Evolutionary conservation across 805 yeast genomes (phyloP), one percentile per base, ranked within the genome.

Genomic region (Hanseniaspora osmophila): DNA sequence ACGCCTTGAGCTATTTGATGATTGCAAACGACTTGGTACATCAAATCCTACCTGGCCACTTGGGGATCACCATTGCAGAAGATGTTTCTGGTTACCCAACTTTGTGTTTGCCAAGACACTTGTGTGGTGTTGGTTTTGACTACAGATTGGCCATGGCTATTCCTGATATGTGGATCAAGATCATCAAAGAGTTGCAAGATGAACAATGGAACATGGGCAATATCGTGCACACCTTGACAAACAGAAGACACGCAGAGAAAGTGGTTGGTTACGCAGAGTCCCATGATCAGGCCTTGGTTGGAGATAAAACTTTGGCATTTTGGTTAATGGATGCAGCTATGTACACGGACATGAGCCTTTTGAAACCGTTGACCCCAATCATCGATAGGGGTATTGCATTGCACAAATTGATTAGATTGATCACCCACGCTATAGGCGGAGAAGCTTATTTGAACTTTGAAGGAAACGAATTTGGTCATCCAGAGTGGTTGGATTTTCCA

Each of bases 311-410:
- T 2, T 66, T 90, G 48, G 97, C 97, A 0, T 90, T 90, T 59
- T 92, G 98, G 98, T 71, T 90, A 47, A 90, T 90, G 97, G 98
- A 90, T 65, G 87, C 90, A 51, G 95, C 88, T 53, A 88, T 90
- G 97, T 90, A 90, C 64, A 90, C 96, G 33, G 79, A 87, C 64
- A 90, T 90, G 98, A 80, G 94, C 13, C 70, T 70, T 1, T 58
- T 88, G 40, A 67, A 85, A 1, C 84, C 79, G 45, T 67, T 81
- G 44, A 82, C 94, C 1, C 82, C 84, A 3, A 74, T 80, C 11
- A 71, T 90, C 51, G 95, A 87, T 56, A 76, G 98, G 51, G 98
- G 98, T 33, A 65, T 92, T 39, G 78, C 95, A 16, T 69, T 90
- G 50, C 98, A 90, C 66, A 90, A 90, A 61, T 64, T 92, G 77